These are phyloP conservation scores for Sporothrix euskadiensis DNA, from an alignment of 2,329 filamentous ascomycete genomes.

Conservation along the genomic window DNA sequence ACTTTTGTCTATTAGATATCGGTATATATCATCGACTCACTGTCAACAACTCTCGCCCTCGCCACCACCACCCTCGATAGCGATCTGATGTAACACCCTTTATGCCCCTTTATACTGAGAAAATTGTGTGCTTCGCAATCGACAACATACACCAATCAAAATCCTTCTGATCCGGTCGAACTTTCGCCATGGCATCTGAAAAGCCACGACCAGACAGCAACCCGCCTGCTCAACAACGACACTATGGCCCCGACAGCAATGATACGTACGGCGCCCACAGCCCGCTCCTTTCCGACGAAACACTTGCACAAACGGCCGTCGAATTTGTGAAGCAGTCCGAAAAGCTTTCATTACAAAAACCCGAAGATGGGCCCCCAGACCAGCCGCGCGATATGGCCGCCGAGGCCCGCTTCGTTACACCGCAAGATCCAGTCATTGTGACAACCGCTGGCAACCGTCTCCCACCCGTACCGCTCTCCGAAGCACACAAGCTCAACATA, in stretches of 20 bases:
- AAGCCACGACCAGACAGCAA: not conserved
- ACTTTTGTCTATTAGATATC: not conserved
- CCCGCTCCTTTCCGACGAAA: conserved; percentile 32
- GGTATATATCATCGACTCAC: not conserved
- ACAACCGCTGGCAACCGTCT: conserved; percentile 67
- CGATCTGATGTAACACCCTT: not conserved
- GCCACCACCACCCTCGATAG: not conserved
- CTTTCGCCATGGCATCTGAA: not conserved
- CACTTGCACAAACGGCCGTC: conserved; percentile 47
- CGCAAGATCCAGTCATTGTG: conserved; percentile 69
- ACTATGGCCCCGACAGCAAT: not conserved
- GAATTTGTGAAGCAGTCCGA: conserved; percentile 64
- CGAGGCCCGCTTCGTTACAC: conserved; percentile 65
- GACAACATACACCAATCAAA: not conserved
- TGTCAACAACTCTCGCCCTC: not conserved
- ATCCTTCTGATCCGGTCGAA: not conserved
- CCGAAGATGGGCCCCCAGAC: conserved; percentile 30
- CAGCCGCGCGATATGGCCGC: conserved; percentile 52
- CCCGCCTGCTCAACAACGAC: not conserved
- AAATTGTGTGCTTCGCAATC: no score
- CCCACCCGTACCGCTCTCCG: conserved; percentile 67
- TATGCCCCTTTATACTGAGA: not conserved
- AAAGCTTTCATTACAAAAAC: conserved; percentile 51
- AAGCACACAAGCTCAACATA: conserved; percentile 69
- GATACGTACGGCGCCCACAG: not conserved